A percentile compares a stretch with the other conserved stretches of the same genome.
Evolutionary conservation across 805 yeast genomes (phyloP).

Genomic region (Candida hungchunana): DNA sequence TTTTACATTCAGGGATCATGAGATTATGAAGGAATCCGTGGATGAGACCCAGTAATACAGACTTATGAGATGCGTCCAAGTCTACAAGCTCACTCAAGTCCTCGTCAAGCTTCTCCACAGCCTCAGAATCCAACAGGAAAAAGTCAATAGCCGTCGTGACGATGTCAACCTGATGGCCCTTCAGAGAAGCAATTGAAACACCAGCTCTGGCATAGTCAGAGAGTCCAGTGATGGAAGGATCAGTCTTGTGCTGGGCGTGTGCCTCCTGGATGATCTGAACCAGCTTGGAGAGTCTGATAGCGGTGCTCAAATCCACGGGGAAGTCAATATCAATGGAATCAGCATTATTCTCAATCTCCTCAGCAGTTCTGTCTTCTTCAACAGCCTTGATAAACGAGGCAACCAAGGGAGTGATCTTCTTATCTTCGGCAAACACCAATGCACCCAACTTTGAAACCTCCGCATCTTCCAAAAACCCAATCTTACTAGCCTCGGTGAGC

Average conservation of each 20-base stretch:
- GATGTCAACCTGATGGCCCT: constrained; percentile 6
- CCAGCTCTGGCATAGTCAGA: constrained; percentile 24
- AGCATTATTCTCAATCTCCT: constrained; percentile 33
- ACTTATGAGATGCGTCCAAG: constrained; percentile 24
- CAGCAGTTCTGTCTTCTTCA: constrained; percentile 36
- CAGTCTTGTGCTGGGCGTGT: constrained; percentile 9
- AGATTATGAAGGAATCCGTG: constrained; percentile 32
- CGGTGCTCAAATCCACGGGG: constrained; percentile 26
- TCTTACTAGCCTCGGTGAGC: constrained; percentile 48
- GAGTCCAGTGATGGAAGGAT: constrained; percentile 4
- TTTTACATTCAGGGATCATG: constrained; percentile 3
- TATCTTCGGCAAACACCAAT: constrained; percentile 34
- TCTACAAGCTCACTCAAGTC: constrained; percentile 31
- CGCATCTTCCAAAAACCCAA: constrained; percentile 61
- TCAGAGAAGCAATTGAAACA: constrained; percentile 29
- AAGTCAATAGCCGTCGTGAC: constrained; percentile 37
- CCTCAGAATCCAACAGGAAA: constrained; percentile 40
- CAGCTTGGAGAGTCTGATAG: constrained; percentile 28
- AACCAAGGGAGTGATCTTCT: constrained; percentile 39
- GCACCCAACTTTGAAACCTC: constrained; percentile 45
- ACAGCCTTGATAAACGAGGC: constrained; percentile 49
- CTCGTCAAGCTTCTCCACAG: constrained; percentile 28
- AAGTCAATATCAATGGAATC: constrained; percentile 28
- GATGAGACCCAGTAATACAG: constrained; percentile 34
- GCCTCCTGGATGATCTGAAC: constrained; percentile 30